Conservation (phyloP, 768 basidiomycete species). For the Solioccasus polychromus region DNA sequence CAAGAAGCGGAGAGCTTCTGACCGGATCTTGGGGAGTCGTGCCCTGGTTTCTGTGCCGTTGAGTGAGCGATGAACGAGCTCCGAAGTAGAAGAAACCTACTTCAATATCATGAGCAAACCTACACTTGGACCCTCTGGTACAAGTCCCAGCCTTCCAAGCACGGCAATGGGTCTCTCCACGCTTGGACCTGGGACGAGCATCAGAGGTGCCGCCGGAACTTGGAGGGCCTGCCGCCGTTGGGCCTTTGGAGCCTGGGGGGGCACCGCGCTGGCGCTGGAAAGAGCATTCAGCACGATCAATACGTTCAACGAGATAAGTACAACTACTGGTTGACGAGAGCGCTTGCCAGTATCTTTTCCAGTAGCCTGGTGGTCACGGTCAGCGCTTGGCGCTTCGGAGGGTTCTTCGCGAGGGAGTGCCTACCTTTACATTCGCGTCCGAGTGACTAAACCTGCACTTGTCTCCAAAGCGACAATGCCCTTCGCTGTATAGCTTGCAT, state of each 20-base stretch:
- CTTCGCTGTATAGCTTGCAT: constrained; percentile 24
- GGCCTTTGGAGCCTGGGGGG: not conserved
- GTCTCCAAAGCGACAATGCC: constrained; percentile 26
- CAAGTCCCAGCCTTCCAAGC: constrained; percentile 40
- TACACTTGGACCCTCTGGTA: constrained; percentile 34
- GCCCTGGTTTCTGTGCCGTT: constrained; percentile 9
- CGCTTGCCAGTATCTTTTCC: not conserved
- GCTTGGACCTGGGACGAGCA: constrained; percentile 22
- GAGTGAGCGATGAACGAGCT: not conserved
- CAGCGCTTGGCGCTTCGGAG: not conserved
- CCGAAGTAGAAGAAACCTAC: constrained; percentile 18
- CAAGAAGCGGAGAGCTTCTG: not conserved
- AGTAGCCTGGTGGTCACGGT: not conserved
- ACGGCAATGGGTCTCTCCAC: constrained; percentile 20
- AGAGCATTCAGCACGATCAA: not conserved
- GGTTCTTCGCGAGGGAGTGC: not conserved
- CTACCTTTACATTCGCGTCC: constrained; percentile 9
- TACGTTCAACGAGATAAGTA: not conserved
- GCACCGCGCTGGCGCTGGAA: not conserved
- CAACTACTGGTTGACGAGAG: not conserved
- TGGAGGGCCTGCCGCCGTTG: too few relatives aligned
- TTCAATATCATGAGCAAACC: constrained; percentile 33
- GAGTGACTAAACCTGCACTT: constrained; percentile 27
- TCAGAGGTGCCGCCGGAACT: constrained; percentile 10
- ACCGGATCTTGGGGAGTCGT: not conserved